A percentile compares a stretch with the other conserved stretches of the same genome.
These are phyloP conservation scores for Aspergillus melleus DNA, from an alignment of 2,329 filamentous ascomycete species.

Conservation along the genomic window DNA sequence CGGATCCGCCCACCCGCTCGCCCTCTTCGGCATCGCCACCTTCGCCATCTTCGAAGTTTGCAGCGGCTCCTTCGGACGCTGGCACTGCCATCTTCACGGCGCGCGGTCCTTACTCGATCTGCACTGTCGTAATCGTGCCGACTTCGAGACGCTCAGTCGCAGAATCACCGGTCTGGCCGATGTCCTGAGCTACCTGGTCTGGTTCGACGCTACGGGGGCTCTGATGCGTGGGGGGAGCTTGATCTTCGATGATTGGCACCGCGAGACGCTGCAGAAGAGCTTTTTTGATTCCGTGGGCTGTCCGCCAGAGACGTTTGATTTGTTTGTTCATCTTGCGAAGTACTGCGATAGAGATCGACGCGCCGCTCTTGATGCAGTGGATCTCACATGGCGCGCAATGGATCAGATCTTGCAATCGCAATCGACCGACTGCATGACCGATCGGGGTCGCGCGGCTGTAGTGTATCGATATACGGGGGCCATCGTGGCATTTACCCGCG, in stretches of 20 bases:
- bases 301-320: neutral
- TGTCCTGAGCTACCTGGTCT: neutral
- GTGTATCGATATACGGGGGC: neutral
- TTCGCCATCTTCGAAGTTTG: neutral
- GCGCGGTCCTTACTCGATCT: neutral
- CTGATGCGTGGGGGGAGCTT: neutral
- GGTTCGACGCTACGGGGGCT: neutral
- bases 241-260: neutral
- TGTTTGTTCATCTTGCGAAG: neutral
- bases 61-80: neutral
- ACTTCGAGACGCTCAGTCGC: neutral
- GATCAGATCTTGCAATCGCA: neutral
- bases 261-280: neutral
- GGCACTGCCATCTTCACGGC: neutral
- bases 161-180: neutral
- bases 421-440: neutral
- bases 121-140: neutral
- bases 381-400: neutral
- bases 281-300: neutral
- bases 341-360: too few relatives aligned
- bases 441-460: neutral
- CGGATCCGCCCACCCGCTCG: neutral
- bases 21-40: neutral
- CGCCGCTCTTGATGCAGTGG: neutral
- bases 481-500: neutral